Evolutionary conservation across 139 green algal species (phyloP).

Genomic region (Deuterostichococcus epilithicus): DNA sequence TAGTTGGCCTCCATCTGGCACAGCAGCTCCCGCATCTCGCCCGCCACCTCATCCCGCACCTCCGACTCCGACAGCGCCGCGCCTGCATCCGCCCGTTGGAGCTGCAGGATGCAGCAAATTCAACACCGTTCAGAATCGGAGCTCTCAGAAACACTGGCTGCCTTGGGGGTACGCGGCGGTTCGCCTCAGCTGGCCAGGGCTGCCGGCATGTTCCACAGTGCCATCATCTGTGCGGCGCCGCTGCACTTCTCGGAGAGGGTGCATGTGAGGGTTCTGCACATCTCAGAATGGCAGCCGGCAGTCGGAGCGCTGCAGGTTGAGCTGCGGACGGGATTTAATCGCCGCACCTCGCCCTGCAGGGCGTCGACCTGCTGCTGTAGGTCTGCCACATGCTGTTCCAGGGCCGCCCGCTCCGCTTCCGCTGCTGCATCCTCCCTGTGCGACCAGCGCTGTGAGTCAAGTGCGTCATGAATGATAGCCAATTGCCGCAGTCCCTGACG

Average conservation of each 20-base stretch:
- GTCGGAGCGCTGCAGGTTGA: too few species aligned
- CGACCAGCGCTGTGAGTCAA: too few species aligned
- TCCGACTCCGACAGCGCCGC: constrained; percentile 39
- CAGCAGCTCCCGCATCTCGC: constrained; percentile 54
- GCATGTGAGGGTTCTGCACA: too few species aligned
- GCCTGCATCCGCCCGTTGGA: constrained; percentile 35
- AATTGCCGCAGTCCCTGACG: too few species aligned
- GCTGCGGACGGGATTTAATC: too few species aligned
- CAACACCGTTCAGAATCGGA: neutral
- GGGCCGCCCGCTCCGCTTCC: neutral
- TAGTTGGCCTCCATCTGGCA: constrained; percentile 55
- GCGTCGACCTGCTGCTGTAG: neutral
- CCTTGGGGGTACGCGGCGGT: too few species aligned
- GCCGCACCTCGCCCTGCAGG: neutral
- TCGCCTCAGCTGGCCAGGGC: too few species aligned
- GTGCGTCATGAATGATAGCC: too few species aligned
- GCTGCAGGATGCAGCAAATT: constrained; percentile 14
- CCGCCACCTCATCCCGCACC: constrained; percentile 48
- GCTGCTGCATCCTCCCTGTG: neutral
- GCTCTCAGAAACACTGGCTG: too few species aligned
- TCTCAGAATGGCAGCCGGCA: too few species aligned
- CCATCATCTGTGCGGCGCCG: neutral
- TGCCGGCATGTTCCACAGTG: neutral
- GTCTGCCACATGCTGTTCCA: neutral
- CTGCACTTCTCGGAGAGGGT: neutral